Evolutionary conservation across 192 early-diverging fungal genomes (phyloP).

Genomic region (Paraglomus occultum): DNA sequence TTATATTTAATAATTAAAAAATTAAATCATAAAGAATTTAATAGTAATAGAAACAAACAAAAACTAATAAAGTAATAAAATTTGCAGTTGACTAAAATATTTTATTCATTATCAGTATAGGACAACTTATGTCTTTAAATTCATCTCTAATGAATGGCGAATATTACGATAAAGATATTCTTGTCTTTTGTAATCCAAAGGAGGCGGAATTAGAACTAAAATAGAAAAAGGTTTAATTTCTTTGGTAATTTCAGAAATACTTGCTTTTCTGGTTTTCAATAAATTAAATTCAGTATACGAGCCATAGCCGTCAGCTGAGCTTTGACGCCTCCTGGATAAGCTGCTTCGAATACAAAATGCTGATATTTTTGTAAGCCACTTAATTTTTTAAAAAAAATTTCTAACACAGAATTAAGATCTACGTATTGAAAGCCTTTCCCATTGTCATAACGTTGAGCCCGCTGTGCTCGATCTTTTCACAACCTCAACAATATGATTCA

Average conservation of each 20-base stretch:
- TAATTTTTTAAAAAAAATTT: too few relatives aligned
- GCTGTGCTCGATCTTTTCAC: constrained; percentile 6
- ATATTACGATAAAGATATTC: constrained; percentile 7
- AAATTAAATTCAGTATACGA: too few relatives aligned
- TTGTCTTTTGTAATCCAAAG: constrained; percentile 1
- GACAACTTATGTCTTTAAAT: constrained; percentile 10
- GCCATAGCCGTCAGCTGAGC: too few relatives aligned
- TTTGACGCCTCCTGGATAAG: too few relatives aligned
- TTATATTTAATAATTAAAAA: too few relatives aligned
- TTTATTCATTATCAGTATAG: constrained; percentile 19
- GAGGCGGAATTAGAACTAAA: not conserved
- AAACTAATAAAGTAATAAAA: not conserved
- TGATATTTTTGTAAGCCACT: too few relatives aligned
- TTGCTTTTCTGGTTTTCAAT: too few relatives aligned
- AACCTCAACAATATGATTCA: constrained; percentile 1
- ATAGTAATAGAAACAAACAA: too few relatives aligned
- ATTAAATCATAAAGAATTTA: too few relatives aligned
- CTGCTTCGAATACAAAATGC: too few relatives aligned
- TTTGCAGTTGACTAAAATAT: constrained; percentile 6
- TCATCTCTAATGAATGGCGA: constrained; percentile 7
- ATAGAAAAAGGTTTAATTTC: not conserved
- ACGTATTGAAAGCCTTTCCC: constrained; percentile 7
- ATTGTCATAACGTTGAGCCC: not conserved
- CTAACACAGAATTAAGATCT: too few relatives aligned
- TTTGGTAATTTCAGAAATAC: too few relatives aligned